Conservation (phyloP, 2,329 filamentous ascomycete species). For the Bipolaris sorokiniana region DNA sequence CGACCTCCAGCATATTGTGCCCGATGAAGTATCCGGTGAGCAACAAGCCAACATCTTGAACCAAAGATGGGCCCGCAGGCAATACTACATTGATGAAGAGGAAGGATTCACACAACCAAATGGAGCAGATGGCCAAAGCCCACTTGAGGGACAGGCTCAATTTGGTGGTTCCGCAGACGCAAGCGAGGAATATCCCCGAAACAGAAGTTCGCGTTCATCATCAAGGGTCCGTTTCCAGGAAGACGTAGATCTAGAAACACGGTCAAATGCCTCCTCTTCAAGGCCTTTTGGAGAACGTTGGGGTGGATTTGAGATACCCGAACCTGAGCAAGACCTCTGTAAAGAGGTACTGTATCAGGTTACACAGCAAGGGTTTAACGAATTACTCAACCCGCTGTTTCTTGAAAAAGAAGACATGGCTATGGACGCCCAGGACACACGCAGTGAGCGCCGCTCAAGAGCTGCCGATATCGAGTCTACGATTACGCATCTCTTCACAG, state of each 20-base stretch:
- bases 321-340: conserved; percentile 80
- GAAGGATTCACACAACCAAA: conserved; percentile 64
- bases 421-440: conserved; percentile 63
- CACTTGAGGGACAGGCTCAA: conserved; percentile 18
- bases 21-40: conserved; percentile 6
- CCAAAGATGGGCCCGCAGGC: conserved; percentile 74
- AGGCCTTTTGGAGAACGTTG: conserved; percentile 70
- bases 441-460: conserved; percentile 36
- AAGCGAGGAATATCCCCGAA: not conserved
- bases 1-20: conserved; percentile 16
- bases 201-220: conserved; percentile 68
- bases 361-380: conserved; percentile 90
- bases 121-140: conserved; percentile 18
- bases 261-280: conserved; percentile 76
- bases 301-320: conserved; percentile 79
- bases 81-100: conserved; percentile 86
- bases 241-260: conserved; percentile 71
- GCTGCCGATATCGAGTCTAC: conserved; percentile 28
- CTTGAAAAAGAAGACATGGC: conserved; percentile 78
- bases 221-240: conserved; percentile 81
- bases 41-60: conserved; percentile 50
- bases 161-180: conserved; percentile 29
- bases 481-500: conserved; percentile 24
- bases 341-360: conserved; percentile 91
- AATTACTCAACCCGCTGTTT: conserved; percentile 87